Evolutionary conservation across 176 grass and related monocot species (phyloP).

Genomic region (Triticum timopheevii): DNA sequence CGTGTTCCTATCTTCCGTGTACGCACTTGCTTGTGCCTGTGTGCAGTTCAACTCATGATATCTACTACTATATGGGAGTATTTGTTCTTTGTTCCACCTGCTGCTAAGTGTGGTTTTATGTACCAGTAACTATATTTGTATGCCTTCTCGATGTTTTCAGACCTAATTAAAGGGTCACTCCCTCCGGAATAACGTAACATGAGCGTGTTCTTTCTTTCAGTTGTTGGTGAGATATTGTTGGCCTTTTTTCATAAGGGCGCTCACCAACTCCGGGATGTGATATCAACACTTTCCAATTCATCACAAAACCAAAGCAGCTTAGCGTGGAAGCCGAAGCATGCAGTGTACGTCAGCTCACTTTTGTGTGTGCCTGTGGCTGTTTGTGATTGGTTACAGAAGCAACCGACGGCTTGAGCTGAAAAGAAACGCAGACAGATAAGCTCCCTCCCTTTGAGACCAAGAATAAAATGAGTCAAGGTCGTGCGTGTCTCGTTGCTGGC

Average conservation of each 20-base stretch:
- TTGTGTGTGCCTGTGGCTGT: background rate
- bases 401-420: background rate
- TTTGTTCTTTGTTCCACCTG: no score
- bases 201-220: background rate
- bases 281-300: background rate
- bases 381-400: background rate
- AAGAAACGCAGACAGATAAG: background rate
- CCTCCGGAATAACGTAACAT: background rate
- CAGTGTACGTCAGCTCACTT: background rate
- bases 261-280: conserved; percentile 20
- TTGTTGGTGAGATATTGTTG: background rate
- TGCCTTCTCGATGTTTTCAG: background rate
- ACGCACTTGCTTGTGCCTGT: background rate
- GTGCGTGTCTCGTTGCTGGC: background rate
- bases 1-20: background rate
- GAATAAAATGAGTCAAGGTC: background rate
- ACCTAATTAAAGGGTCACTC: background rate
- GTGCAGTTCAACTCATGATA: background rate
- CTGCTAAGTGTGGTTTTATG: background rate
- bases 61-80: no score
- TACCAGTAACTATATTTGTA: background rate
- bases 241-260: background rate
- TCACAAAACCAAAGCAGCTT: background rate
- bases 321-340: background rate
- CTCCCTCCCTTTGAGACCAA: background rate